Conservation (phyloP, 495 filamentous ascomycete genomes). For the Cladorrhinum samala region DNA sequence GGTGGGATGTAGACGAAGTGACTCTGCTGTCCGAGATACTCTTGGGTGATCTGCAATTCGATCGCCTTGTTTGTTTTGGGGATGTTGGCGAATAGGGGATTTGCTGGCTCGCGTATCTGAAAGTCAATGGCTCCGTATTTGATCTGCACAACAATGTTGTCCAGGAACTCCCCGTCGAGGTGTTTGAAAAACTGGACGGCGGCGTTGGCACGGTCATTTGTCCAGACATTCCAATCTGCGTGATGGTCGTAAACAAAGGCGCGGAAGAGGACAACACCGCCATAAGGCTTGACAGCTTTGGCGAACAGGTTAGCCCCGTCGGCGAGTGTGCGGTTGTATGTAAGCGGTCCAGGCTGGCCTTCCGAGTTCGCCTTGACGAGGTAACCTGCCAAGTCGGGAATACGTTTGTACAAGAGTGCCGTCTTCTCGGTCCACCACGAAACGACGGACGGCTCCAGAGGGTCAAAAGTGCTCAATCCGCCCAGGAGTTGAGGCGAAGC, state of each 20-base stretch:
- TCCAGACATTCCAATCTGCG: conserved; percentile 51
- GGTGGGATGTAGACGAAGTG: conserved; percentile 63
- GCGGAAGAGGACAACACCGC: conserved; percentile 66
- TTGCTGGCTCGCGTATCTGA: conserved; percentile 63
- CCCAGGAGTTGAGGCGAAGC: conserved; percentile 55
- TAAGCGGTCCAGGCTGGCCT: conserved; percentile 63
- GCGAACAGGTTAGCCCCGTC: conserved; percentile 69
- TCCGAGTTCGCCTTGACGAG: conserved; percentile 71
- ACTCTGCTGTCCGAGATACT: conserved; percentile 66
- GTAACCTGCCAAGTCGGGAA: conserved; percentile 65
- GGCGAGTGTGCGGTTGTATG: conserved; percentile 63
- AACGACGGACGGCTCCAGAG: conserved; percentile 53
- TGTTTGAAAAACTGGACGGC: conserved; percentile 61
- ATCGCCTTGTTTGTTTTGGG: conserved; percentile 53
- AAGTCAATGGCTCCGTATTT: conserved; percentile 75
- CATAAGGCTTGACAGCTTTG: conserved; percentile 50
- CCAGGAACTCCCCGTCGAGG: conserved; percentile 59
- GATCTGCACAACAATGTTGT: conserved; percentile 67
- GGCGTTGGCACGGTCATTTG: conserved; percentile 61
- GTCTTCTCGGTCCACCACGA: conserved; percentile 58
- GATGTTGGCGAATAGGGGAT: conserved; percentile 64
- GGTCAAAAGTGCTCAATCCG: conserved; percentile 57
- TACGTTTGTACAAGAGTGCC: conserved; percentile 48
- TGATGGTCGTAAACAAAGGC: conserved; percentile 65
- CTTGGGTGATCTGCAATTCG: conserved; percentile 61